Conservation (phyloP, 768 basidiomycete species). For the Clavaria fumosa region DNA sequence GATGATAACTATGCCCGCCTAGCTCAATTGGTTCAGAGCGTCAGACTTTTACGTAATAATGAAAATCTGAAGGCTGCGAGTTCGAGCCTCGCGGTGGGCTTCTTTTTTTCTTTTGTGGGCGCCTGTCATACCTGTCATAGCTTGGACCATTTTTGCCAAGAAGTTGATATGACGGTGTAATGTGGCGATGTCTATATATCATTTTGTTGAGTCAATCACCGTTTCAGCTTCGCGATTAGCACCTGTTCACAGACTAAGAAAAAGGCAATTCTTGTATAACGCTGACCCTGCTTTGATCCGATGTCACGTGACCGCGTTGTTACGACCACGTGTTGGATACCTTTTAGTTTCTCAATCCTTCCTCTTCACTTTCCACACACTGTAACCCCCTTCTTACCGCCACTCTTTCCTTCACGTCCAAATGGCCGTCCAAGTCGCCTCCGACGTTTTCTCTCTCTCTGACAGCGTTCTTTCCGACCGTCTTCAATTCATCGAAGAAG, state of each 20-base stretch:
- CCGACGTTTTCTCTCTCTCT: slow-evolving; percentile 61
- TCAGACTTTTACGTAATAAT: slow-evolving; percentile 35
- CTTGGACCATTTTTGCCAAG: neutral
- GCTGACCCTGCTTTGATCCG: neutral
- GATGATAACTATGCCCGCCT: too few relatives aligned
- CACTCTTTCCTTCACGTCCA: slow-evolving; percentile 9
- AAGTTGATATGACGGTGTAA: neutral
- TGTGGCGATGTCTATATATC: neutral
- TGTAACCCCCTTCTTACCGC: neutral
- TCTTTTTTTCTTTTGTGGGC: slow-evolving; percentile 1
- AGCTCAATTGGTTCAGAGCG: slow-evolving; percentile 56
- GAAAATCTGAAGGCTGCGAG: slow-evolving; percentile 67
- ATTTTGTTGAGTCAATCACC: too few relatives aligned
- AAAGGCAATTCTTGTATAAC: too few relatives aligned
- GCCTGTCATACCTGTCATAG: neutral
- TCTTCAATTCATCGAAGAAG: slow-evolving; percentile 65
- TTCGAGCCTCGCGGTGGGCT: slow-evolving; percentile 76
- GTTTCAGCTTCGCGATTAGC: too few relatives aligned
- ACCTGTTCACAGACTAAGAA: too few relatives aligned
- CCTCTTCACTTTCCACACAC: neutral
- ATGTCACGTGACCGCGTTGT: neutral
- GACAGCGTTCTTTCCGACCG: slow-evolving; percentile 58
- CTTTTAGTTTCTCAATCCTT: neutral
- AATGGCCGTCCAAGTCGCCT: slow-evolving; percentile 17
- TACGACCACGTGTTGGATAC: too few relatives aligned